A percentile compares a stretch with the other conserved stretches of the same genome.
Conservation (phyloP, 345 rosid species). For the Pelargonium nanum region DNA sequence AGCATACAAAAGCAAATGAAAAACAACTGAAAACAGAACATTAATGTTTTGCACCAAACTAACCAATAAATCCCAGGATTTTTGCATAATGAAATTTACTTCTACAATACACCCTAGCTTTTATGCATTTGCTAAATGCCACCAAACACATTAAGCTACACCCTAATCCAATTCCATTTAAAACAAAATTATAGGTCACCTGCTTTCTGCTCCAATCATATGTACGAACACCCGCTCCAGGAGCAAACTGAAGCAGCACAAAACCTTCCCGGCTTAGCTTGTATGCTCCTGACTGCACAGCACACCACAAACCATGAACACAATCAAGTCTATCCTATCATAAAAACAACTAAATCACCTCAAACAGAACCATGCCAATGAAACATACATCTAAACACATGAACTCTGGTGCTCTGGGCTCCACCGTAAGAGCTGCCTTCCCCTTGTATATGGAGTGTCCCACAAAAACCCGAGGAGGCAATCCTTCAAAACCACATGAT, state of each 20-base stretch:
- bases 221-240: constrained; percentile 58
- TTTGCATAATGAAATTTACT: not conserved
- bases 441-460: constrained; percentile 92
- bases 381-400: constrained; percentile 50
- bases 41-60: not conserved
- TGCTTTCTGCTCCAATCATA: constrained; percentile 94
- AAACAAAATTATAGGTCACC: constrained; percentile 25
- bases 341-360: not conserved
- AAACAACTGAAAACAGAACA: constrained; percentile 5
- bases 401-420: constrained; percentile 77
- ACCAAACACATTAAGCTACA: not conserved
- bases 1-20: constrained; percentile 12
- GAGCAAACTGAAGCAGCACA: constrained; percentile 75
- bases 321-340: constrained; percentile 8
- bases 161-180: not conserved
- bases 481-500: constrained; percentile 30
- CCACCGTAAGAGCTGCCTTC: constrained; percentile 80
- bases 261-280: constrained; percentile 64
- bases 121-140: not conserved
- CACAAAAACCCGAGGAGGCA: constrained; percentile 47
- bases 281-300: constrained; percentile 67
- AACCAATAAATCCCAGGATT: not conserved
- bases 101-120: not conserved
- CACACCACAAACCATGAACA: constrained; percentile 3
- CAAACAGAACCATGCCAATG: not conserved